Conservation (phyloP, 441 rosid genomes). For the Pelargonium fulgidum region DNA sequence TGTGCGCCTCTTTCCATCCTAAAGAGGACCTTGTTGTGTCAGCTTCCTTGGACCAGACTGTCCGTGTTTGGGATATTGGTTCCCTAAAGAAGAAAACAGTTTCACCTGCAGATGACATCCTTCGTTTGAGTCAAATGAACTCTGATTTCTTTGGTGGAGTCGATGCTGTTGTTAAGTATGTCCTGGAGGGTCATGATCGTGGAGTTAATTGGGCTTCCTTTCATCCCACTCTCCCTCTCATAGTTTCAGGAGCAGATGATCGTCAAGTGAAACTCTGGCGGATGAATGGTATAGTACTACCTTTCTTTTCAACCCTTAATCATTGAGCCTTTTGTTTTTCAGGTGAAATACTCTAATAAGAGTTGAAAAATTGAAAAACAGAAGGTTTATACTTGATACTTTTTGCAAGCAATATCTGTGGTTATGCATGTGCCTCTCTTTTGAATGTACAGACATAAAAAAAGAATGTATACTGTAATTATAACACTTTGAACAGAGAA, state of each 20-base stretch:
- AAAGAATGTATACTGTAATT: too few species aligned
- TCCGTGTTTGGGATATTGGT: constrained; percentile 85
- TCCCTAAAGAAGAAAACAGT: constrained; percentile 74
- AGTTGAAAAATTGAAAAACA: neutral
- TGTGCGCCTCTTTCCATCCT: constrained; percentile 91
- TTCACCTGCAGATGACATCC: constrained; percentile 74
- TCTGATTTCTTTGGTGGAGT: constrained; percentile 79
- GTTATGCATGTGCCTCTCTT: neutral
- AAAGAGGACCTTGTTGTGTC: constrained; percentile 88
- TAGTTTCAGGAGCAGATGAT: constrained; percentile 89
- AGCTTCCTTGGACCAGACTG: constrained; percentile 86
- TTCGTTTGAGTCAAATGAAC: constrained; percentile 75
- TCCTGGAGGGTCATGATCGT: constrained; percentile 85
- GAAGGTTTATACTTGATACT: too few species aligned
- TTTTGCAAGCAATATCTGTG: neutral
- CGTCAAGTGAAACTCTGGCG: constrained; percentile 87
- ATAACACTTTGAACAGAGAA: too few species aligned
- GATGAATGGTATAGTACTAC: constrained; percentile 51
- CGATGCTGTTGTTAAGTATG: constrained; percentile 84
- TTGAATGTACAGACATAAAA: too few species aligned
- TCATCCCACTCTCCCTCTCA: constrained; percentile 76
- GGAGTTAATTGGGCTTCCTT: constrained; percentile 95
- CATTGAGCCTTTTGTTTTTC: neutral
- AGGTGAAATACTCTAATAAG: neutral
- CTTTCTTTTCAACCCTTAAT: neutral